Percentiles rank a stretch among this genome's conserved stretches.
Conservation (phyloP, 306 rosid species). For the Casuarina glauca region DNA sequence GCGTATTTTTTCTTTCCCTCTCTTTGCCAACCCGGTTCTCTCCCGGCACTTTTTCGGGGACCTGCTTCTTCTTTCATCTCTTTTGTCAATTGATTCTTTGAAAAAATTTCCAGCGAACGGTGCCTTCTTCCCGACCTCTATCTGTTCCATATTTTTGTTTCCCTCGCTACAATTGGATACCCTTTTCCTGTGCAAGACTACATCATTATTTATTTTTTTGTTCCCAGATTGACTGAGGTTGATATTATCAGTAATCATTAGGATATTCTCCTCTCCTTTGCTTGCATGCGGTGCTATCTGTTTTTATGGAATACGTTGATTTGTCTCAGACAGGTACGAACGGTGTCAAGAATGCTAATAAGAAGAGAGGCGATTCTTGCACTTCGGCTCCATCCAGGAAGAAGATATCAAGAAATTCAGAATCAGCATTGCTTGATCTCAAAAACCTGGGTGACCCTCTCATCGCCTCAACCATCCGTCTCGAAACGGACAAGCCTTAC, state of each 20-base stretch:
- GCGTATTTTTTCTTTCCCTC: no score
- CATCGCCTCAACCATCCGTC: slow-evolving; percentile 35
- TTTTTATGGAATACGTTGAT: background rate
- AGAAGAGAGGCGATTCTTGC: background rate
- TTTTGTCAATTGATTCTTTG: no score
- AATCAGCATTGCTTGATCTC: slow-evolving; percentile 31
- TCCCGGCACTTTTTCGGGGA: no score
- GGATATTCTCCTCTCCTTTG: background rate
- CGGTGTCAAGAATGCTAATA: background rate
- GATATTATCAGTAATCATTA: no score
- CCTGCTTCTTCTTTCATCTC: no score
- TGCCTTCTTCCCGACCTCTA: no score
- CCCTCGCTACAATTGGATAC: no score
- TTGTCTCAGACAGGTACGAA: no score
- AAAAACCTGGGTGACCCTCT: slow-evolving; percentile 49
- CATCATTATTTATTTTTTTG: background rate
- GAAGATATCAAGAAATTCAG: slow-evolving; percentile 4
- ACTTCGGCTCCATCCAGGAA: background rate
- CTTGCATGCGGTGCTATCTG: background rate
- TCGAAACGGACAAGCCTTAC: slow-evolving; percentile 46
- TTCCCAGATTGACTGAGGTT: background rate
- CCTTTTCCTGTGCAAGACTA: no score
- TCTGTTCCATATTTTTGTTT: no score
- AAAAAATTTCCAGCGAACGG: no score
- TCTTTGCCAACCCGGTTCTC: no score